These are phyloP conservation scores for Exophiala alcalophila DNA, from an alignment of 2,329 filamentous ascomycete species.

Conservation along the genomic window DNA sequence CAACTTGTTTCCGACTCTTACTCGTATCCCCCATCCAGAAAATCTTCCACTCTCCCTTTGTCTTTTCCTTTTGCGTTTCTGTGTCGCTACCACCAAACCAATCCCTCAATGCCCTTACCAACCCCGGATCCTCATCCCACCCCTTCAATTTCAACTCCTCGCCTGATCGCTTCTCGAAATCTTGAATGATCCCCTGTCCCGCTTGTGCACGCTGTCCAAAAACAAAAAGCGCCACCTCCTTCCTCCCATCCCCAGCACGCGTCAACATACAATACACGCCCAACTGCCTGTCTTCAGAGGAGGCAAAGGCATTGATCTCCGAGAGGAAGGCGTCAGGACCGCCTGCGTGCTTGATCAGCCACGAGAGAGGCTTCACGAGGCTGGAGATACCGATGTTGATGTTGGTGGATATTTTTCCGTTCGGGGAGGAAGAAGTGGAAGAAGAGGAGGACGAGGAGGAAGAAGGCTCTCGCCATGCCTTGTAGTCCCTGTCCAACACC, in stretches of 20 bases:
- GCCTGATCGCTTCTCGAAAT: constrained; percentile 41
- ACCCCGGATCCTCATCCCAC: constrained; percentile 38
- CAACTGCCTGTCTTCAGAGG: constrained; percentile 39
- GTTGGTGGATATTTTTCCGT: constrained; percentile 30
- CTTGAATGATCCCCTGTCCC: constrained; percentile 38
- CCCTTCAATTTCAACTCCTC: constrained; percentile 47
- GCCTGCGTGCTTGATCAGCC: constrained; percentile 50
- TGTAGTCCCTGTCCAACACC: constrained; percentile 62
- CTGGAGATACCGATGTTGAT: constrained; percentile 57
- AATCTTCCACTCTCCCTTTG: constrained; percentile 43
- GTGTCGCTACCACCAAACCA: constrained; percentile 20
- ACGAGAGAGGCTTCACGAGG: constrained; percentile 56
- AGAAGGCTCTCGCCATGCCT: constrained; percentile 52
- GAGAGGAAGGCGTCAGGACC: constrained; percentile 27
- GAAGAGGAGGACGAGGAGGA: neutral
- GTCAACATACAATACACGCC: constrained; percentile 61
- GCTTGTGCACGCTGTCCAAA: constrained; percentile 51
- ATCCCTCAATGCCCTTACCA: constrained; percentile 35
- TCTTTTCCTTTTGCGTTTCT: too few relatives aligned
- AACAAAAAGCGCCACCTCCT: constrained; percentile 34
- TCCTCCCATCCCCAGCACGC: constrained; percentile 47
- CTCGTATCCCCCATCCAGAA: constrained; percentile 58
- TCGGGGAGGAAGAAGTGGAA: neutral
- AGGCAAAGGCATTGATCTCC: constrained; percentile 46
- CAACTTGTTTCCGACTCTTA: constrained; percentile 63